These are phyloP conservation scores for Alternaria gansuensis DNA, from an alignment of 2,329 filamentous ascomycete species.

Conservation along the genomic window DNA sequence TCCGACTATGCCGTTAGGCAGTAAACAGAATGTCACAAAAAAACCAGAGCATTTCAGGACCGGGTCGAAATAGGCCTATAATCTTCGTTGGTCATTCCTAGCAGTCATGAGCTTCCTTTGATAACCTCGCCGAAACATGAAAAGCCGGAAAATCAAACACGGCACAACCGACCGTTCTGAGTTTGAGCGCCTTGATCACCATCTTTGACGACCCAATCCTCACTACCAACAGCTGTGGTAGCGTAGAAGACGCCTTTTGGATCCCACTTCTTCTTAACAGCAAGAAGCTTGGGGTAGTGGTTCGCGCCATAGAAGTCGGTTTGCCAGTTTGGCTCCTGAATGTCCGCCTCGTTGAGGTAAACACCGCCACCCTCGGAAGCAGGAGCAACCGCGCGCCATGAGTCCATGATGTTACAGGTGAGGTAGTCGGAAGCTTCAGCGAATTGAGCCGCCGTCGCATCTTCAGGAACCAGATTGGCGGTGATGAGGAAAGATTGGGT, in stretches of 20 bases:
- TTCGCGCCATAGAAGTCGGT: constrained; percentile 38
- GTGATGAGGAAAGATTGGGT: constrained; percentile 38
- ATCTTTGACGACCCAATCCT: constrained; percentile 37
- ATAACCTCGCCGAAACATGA: background rate
- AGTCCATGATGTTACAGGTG: constrained; percentile 27
- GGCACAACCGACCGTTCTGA: constrained; percentile 39
- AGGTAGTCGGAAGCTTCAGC: constrained; percentile 24
- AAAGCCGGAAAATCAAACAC: constrained; percentile 24
- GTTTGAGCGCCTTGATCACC: constrained; percentile 31
- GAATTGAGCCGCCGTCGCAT: constrained; percentile 27
- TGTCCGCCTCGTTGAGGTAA: constrained; percentile 43
- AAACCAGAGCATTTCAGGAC: background rate
- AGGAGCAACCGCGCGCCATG: constrained; percentile 34
- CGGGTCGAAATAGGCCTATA: background rate
- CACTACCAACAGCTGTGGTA: constrained; percentile 36
- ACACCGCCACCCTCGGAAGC: constrained; percentile 32
- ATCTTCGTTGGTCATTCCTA: background rate
- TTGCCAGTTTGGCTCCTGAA: constrained; percentile 40
- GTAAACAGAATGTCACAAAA: background rate
- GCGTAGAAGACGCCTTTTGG: constrained; percentile 42
- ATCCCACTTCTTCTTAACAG: constrained; percentile 41
- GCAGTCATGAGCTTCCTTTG: background rate
- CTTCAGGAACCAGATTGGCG: constrained; percentile 21
- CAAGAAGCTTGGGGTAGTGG: constrained; percentile 39
- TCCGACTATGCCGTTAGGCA: background rate